Conservation (phyloP, 164 flowering plant genomes). For the Annona squamosa region DNA sequence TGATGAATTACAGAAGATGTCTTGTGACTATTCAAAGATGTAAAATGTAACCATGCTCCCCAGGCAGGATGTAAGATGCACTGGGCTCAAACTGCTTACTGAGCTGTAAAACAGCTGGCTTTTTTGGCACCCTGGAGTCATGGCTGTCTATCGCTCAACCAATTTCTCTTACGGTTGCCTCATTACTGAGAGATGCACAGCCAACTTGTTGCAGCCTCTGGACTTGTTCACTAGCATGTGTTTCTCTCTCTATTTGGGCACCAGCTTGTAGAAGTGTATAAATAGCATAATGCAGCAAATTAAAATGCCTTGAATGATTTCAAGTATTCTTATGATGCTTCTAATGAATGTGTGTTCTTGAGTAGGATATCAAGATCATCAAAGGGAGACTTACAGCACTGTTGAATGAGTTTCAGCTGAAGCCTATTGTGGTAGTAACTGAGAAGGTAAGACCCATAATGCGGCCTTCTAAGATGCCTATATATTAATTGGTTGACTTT, state of each 20-base stretch:
- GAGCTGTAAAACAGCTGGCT: background rate
- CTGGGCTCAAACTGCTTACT: background rate
- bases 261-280: background rate
- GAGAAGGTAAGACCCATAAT: constrained; percentile 53
- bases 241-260: background rate
- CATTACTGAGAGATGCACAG: background rate
- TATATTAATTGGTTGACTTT: background rate
- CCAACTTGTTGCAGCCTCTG: background rate
- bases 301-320: background rate
- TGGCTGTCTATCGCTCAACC: background rate
- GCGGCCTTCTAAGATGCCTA: background rate
- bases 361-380: constrained; percentile 55
- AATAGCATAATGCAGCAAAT: background rate
- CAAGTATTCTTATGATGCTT: background rate
- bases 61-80: background rate
- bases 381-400: constrained; percentile 36
- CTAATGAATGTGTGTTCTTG: background rate
- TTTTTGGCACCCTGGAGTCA: background rate
- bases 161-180: background rate
- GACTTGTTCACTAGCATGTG: background rate
- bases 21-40: background rate
- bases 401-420: constrained; percentile 31
- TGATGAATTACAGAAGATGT: background rate
- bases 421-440: constrained; percentile 57
- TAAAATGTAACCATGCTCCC: background rate